Conservation (phyloP, 2,329 filamentous ascomycete species). For the Penicillium sp. region DNA sequence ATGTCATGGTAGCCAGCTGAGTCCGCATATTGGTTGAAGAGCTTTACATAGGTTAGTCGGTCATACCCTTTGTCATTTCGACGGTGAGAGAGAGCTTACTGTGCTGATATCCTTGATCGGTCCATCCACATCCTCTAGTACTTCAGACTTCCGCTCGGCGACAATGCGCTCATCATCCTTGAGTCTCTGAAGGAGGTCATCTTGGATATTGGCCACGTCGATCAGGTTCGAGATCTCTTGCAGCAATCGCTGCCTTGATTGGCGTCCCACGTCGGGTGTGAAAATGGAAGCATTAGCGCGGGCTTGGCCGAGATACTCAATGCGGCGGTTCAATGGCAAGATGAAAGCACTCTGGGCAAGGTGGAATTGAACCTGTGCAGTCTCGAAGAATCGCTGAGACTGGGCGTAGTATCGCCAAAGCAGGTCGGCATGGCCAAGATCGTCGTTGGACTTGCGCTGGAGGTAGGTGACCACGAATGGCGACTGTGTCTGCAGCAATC, state of each 20-base stretch:
- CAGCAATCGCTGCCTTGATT: conserved; percentile 80
- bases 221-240: conserved; percentile 83
- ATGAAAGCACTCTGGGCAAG: conserved; percentile 81
- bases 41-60: conserved; percentile 48
- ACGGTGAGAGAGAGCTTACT: conserved; percentile 52
- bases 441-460: conserved; percentile 69
- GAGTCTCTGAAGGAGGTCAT: conserved; percentile 81
- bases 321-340: conserved; percentile 78
- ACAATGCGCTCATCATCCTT: conserved; percentile 70
- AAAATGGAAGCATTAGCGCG: conserved; percentile 89
- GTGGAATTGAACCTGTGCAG: conserved; percentile 80
- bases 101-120: conserved; percentile 73
- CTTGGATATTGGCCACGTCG: conserved; percentile 92
- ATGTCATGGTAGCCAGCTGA: conserved; percentile 92
- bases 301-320: conserved; percentile 85
- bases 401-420: conserved; percentile 92
- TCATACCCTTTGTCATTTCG: not conserved
- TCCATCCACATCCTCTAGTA: conserved; percentile 72
- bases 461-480: conserved; percentile 86
- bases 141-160: conserved; percentile 62
- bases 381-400: conserved; percentile 78
- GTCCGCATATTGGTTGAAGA: conserved; percentile 93
- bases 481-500: conserved; percentile 81
- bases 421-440: conserved; percentile 80
- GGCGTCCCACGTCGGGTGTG: conserved; percentile 72